Percentiles rank a stretch among this genome's conserved stretches.
phyloP scores from a whole-genome alignment of 2,329 filamentous ascomycete genomes.

The Pseudogymnoascus sp. region DNA sequence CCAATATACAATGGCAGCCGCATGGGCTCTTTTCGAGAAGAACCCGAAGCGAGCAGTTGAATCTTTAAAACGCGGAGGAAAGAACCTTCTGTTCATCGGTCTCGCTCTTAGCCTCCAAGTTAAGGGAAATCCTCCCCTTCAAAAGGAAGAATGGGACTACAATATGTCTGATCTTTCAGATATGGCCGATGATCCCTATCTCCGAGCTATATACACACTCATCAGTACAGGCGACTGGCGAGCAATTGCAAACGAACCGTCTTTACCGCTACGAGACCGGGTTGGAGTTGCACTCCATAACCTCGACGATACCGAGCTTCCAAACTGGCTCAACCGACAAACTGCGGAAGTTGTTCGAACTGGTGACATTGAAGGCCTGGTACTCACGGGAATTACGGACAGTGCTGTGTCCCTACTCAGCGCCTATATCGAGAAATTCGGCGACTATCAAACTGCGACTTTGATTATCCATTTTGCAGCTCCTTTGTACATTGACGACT shows the following conservation, averaged over 20 bases:
- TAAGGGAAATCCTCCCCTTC: constrained; percentile 35
- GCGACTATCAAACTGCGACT: constrained; percentile 71
- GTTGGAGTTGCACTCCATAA: constrained; percentile 64
- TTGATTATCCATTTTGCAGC: constrained; percentile 66
- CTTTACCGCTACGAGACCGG: constrained; percentile 66
- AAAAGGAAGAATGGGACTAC: constrained; percentile 24
- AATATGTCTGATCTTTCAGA: constrained; percentile 23
- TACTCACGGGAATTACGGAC: constrained; percentile 70
- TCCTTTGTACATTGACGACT: constrained; percentile 68
- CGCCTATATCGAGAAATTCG: constrained; percentile 65
- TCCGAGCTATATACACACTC: constrained; percentile 70
- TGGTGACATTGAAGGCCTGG: constrained; percentile 69
- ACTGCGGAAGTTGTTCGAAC: constrained; percentile 51
- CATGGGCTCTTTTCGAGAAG: constrained; percentile 66
- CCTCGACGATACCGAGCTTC: constrained; percentile 53
- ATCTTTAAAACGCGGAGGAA: constrained; percentile 60
- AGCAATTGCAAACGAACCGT: constrained; percentile 62
- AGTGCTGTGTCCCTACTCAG: constrained; percentile 66
- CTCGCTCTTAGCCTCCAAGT: constrained; percentile 57
- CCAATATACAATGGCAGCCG: constrained; percentile 66
- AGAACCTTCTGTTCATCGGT: constrained; percentile 60
- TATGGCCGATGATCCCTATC: constrained; percentile 64
- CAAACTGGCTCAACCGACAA: constrained; percentile 59
- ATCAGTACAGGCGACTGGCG: constrained; percentile 72
- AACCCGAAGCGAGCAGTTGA: constrained; percentile 60